Percentiles rank a stretch among this genome's conserved stretches.
Conservation (phyloP, 257 asterid genomes). For the Ophiorrhiza pumila region DNA sequence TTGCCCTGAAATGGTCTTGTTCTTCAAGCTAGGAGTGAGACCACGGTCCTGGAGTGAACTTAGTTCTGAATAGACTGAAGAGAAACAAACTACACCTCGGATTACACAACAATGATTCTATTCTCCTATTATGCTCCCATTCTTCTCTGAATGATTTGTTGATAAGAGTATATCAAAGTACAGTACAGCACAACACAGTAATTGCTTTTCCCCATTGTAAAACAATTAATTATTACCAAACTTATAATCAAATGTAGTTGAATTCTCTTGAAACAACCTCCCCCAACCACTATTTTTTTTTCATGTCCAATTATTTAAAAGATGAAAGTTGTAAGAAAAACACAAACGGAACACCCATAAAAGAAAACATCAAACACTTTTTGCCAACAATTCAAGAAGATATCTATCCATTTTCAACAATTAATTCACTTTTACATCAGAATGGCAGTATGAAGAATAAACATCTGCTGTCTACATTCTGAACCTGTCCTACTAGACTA, state of each 20-base stretch:
- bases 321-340: neutral
- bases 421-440: neutral
- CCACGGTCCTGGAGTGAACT: slow-evolving; percentile 80
- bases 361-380: neutral
- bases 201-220: neutral
- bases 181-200: neutral
- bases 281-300: neutral
- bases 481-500: neutral
- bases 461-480: neutral
- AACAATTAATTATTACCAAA: neutral
- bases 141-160: neutral
- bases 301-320: neutral
- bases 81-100: slow-evolving; percentile 16
- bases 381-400: neutral
- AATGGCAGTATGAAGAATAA: neutral
- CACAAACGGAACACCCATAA: neutral
- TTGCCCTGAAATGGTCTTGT: slow-evolving; percentile 63
- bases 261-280: neutral
- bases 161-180: neutral
- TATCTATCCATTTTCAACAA: neutral
- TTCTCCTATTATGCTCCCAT: neutral
- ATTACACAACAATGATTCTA: slow-evolving; percentile 2
- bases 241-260: neutral
- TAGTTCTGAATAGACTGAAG: slow-evolving; percentile 48
- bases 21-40: slow-evolving; percentile 56